phyloP scores from a whole-genome alignment of 1,284 basidiomycete genomes.

The Trichosporon sp. region DNA sequence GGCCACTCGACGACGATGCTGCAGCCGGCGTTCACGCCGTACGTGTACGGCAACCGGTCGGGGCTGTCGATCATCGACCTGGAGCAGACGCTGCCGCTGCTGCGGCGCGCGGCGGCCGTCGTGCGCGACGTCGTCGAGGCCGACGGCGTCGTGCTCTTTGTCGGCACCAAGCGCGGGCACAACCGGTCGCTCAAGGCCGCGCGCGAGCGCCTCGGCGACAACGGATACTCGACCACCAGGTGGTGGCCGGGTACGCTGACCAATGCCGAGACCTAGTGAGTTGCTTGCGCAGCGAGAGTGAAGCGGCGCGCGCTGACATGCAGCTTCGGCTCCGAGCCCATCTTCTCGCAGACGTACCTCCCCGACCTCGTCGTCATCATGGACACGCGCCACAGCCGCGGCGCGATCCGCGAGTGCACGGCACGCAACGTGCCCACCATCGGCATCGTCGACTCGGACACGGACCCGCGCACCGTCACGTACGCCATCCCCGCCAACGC shows the following conservation, averaged over 20 bases:
- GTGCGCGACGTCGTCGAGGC: conserved; percentile 74
- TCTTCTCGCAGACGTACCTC: conserved; percentile 59
- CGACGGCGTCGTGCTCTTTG: conserved; percentile 83
- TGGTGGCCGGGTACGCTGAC: conserved; percentile 95
- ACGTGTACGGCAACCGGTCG: conserved; percentile 86
- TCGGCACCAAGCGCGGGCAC: conserved; percentile 79
- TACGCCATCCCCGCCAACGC: conserved; percentile 94
- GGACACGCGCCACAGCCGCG: conserved; percentile 77
- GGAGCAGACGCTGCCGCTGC: conserved; percentile 84
- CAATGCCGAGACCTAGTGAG: conserved; percentile 69
- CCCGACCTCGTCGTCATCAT: conserved; percentile 87
- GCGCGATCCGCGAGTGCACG: conserved; percentile 80
- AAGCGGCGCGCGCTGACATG: background rate
- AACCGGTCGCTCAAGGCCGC: conserved; percentile 72
- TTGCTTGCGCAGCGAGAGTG: conserved; percentile 5
- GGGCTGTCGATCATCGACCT: conserved; percentile 92
- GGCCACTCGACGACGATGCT: conserved; percentile 80
- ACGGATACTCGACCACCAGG: conserved; percentile 76
- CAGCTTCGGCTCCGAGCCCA: conserved; percentile 60
- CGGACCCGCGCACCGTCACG: conserved; percentile 92
- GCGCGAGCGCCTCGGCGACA: conserved; percentile 66
- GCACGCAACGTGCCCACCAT: conserved; percentile 78
- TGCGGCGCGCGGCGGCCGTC: conserved; percentile 83
- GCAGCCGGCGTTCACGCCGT: conserved; percentile 84
- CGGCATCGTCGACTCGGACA: conserved; percentile 89